A percentile compares a stretch with the other conserved stretches of the same genome.
These are phyloP conservation scores for Morella rubra DNA, from an alignment of 306 rosid species.

Conservation along the genomic window DNA sequence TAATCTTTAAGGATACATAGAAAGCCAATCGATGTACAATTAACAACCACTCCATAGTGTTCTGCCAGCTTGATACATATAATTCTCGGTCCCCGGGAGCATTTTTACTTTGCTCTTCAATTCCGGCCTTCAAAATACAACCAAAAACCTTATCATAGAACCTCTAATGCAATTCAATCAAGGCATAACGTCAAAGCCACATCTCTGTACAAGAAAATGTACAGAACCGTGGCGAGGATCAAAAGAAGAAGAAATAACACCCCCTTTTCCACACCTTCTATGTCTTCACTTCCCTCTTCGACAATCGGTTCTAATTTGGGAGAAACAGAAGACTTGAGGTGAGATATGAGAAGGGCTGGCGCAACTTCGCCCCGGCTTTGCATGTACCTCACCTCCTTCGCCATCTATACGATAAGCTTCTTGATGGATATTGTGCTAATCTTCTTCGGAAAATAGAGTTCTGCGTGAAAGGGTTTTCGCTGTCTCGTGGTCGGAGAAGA, in stretches of 20 bases:
- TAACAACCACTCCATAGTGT: no score
- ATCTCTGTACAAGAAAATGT: constrained; percentile 12
- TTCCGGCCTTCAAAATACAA: no score
- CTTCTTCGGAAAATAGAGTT: neutral
- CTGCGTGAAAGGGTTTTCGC: neutral
- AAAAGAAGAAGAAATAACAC: constrained; percentile 22
- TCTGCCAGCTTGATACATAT: no score
- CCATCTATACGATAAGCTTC: no score
- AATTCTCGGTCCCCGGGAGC: no score
- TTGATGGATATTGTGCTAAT: neutral
- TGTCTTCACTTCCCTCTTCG: constrained; percentile 26
- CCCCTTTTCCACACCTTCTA: constrained; percentile 21
- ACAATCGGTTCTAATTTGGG: constrained; percentile 31
- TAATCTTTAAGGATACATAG: no score
- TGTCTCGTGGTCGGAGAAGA: no score
- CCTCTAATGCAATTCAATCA: no score
- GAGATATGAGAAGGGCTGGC: constrained; percentile 23
- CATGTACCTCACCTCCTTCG: neutral
- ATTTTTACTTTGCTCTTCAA: no score
- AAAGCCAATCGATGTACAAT: no score
- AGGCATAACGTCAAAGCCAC: constrained; percentile 1
- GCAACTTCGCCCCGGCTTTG: constrained; percentile 26
- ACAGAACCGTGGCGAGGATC: constrained; percentile 21
- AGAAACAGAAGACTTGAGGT: constrained; percentile 3
- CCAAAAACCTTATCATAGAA: no score